Percentiles rank a stretch among this genome's conserved stretches.
Evolutionary conservation across 306 rosid genomes (phyloP).

Genomic region (Betula pendula): DNA sequence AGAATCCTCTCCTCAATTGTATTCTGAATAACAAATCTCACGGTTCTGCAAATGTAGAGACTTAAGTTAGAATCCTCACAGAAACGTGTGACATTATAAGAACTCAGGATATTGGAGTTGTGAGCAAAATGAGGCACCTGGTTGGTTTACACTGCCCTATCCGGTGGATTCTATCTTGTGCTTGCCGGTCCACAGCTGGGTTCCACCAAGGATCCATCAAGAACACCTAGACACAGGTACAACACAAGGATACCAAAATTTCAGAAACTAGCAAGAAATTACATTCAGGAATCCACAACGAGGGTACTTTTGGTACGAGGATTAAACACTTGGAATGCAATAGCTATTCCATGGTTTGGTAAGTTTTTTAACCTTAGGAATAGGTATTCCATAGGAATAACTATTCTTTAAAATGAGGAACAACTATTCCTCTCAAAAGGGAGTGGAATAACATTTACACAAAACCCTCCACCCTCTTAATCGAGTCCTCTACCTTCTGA

Average conservation of each 20-base stretch:
- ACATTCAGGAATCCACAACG: background rate
- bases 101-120: background rate
- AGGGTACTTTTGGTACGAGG: too few species aligned
- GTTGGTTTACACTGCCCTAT: conserved; percentile 93
- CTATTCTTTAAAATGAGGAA: too few species aligned
- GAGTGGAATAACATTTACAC: too few species aligned
- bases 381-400: too few species aligned
- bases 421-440: too few species aligned
- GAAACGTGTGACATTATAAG: background rate
- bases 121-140: conserved; percentile 50
- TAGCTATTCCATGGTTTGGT: too few species aligned
- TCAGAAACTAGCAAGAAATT: too few species aligned
- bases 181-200: conserved; percentile 93
- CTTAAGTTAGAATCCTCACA: conserved; percentile 9
- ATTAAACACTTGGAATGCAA: too few species aligned
- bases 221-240: conserved; percentile 59
- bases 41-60: conserved; percentile 46
- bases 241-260: background rate
- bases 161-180: conserved; percentile 94
- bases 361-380: too few species aligned
- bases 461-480: too few species aligned
- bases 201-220: conserved; percentile 99
- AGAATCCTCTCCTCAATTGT: conserved; percentile 92
- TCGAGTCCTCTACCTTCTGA: too few species aligned
- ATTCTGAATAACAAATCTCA: conserved; percentile 83